Base-by-base conservation (phyloP, 805 yeast species). In the Saccharomycopsis microspora region DNA sequence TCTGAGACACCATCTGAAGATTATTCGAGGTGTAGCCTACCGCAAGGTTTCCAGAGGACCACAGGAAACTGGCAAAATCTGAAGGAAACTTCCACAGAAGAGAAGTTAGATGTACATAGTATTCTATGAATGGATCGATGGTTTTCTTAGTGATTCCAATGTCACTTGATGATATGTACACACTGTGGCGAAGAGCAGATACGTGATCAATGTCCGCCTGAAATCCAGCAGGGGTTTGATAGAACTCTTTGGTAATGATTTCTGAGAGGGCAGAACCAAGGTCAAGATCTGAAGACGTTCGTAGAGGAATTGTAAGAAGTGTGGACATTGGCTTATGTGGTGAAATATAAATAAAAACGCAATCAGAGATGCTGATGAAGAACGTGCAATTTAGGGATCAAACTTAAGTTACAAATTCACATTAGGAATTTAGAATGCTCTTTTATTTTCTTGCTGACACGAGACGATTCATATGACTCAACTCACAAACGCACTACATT, bases 81-180 rank as follows among this genome's bases (percentile, higher is more conserved):
- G 68, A 68, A 0, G 93, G 87, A 50, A 89, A 82, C 57, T 82
- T 85, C 43, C 62, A 48, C 36, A 62, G 61, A 5, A 84, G 48
- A 5, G 66, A 66, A 1, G 62, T 50, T 7, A 85, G 54, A 41
- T 71, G 70, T 4, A 63, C 52, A 53, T 68, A 74, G 58, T 83
- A 85, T 41, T 70, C 59, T 40, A 65, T 64, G 34, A 77, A 54
- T 1, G 61, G 46, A 0, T 61, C 62, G 4, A 72, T 47, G 36
- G 67, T 67, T n/a, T 65, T 65, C 1, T 65, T 47, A 0, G 71
- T 58, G n/a, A 34, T 34, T 19, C 19, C 19, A 1, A 71, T 54
- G 27, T 60, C 62, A 5, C 67, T 42, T 9, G 44, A 33, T 19
- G 30, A 9, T 3, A 33, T 31, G 9, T 32, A 55, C 0, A 73